Evolutionary conservation across 176 grass and related monocot genomes (phyloP), one percentile per base, ranked within the genome.

Genomic region (sorghum (Sorghum bicolor)): DNA sequence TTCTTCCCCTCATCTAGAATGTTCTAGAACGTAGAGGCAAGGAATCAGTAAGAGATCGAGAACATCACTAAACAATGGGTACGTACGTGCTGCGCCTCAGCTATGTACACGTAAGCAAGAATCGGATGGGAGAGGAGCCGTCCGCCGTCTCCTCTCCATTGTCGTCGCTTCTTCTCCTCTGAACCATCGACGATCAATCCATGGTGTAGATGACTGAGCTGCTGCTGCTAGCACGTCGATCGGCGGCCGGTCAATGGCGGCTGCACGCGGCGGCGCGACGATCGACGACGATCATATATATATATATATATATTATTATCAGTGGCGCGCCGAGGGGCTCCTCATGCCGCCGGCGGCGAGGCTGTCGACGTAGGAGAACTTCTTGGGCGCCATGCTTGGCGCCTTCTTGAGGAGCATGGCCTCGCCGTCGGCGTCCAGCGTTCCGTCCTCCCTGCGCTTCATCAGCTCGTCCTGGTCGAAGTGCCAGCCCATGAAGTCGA

Each of bases 401-500:
- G 74, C 86, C 82, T 91, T 98, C 87, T 90, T 93, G 67, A 78
- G 80, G 31, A 77, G 80, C 64, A 80, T 85, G 69, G 81, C 86
- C 71, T 89, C 88, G 60, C 62, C 83, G 20, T 80, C 84, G 50
- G 88, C 83, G 69, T 89, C 80, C 2, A 92, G 86, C 34, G 83
- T 92, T 74, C 70, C 83, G 26, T 77, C 88, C 78, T 89, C 88
- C 76, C 34, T 71, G 64, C 83, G 83, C 75, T 70, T 87, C 86
- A 80, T 81, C 11, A 86, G 85, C 86, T 97, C 89, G 60, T 88
- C 89, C 83, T 92, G 89, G 66, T 97, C 94, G 78, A 93, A 88
- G 89, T 97, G 94, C 94, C 94, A 94, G 1, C 94, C 94, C 89
- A 97, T 94, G 92, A 97, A 97, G 85, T 97, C 94, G 66, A 84